phyloP scores from a whole-genome alignment of 768 basidiomycete species.

The Heimioporus sp. region DNA sequence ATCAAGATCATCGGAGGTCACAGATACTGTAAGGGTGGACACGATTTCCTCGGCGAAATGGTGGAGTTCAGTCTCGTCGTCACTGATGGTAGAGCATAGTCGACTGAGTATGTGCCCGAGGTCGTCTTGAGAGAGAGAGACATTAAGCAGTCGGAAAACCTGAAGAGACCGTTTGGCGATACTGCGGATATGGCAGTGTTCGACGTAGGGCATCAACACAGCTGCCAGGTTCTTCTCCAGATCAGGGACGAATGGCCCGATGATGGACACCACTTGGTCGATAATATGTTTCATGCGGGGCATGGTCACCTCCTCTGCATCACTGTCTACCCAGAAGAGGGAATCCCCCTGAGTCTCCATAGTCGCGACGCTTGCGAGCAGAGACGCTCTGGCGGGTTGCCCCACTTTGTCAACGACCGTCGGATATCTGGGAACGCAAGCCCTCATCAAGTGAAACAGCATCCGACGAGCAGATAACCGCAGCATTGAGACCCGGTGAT shows the following conservation, averaged over 20 bases:
- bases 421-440: conserved; percentile 79
- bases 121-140: conserved; percentile 65
- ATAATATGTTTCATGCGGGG: conserved; percentile 71
- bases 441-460: conserved; percentile 80
- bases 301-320: conserved; percentile 50
- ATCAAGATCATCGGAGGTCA: conserved; percentile 54
- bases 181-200: conserved; percentile 80
- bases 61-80: conserved; percentile 73
- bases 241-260: conserved; percentile 68
- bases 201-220: conserved; percentile 79
- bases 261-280: conserved; percentile 59
- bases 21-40: conserved; percentile 65
- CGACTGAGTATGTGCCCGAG: conserved; percentile 80
- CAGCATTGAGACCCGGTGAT: conserved; percentile 69
- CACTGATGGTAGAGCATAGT: conserved; percentile 80
- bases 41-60: conserved; percentile 83
- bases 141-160: conserved; percentile 79
- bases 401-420: conserved; percentile 60
- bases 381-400: conserved; percentile 43
- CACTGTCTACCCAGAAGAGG: conserved; percentile 74
- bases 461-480: conserved; percentile 71
- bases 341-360: conserved; percentile 59
- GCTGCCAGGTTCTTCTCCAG: conserved; percentile 78
- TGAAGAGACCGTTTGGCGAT: conserved; percentile 89
- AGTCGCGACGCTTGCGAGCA: conserved; percentile 49